Conservation (phyloP, 2,329 filamentous ascomycete species). For the Penicillium sp. region DNA sequence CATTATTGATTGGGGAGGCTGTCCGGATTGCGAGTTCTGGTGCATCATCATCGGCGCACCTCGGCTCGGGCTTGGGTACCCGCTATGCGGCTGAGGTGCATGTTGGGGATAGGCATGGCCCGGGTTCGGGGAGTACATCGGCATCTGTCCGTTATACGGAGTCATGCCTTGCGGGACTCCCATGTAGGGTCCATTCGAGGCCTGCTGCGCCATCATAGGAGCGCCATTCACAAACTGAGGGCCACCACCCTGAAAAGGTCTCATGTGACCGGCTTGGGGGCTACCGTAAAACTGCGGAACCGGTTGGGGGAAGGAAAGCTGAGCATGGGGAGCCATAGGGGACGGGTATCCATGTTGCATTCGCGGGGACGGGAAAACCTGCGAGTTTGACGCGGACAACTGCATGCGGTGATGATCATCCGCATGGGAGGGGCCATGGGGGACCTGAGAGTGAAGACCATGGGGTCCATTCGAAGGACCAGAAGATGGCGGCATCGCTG, state of each 20-base stretch:
- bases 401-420: constrained; percentile 84
- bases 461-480: constrained; percentile 68
- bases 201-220: constrained; percentile 80
- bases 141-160: constrained; percentile 69
- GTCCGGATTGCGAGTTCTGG: constrained; percentile 89
- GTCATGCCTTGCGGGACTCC: constrained; percentile 68
- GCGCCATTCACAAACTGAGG: constrained; percentile 68
- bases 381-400: constrained; percentile 76
- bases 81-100: constrained; percentile 58
- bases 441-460: constrained; percentile 69
- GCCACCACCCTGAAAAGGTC: constrained; percentile 70
- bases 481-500: constrained; percentile 65
- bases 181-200: constrained; percentile 67
- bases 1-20: constrained; percentile 66
- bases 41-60: constrained; percentile 91
- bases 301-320: constrained; percentile 69
- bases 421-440: constrained; percentile 67
- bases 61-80: constrained; percentile 84
- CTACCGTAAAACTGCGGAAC: constrained; percentile 68
- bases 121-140: constrained; percentile 76
- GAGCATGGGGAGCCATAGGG: constrained; percentile 65
- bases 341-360: constrained; percentile 68
- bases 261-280: constrained; percentile 68
- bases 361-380: constrained; percentile 82
- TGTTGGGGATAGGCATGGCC: constrained; percentile 64